Conservation (phyloP, 2,329 filamentous ascomycete genomes). For the Thermothelomyces thermophilus region DNA sequence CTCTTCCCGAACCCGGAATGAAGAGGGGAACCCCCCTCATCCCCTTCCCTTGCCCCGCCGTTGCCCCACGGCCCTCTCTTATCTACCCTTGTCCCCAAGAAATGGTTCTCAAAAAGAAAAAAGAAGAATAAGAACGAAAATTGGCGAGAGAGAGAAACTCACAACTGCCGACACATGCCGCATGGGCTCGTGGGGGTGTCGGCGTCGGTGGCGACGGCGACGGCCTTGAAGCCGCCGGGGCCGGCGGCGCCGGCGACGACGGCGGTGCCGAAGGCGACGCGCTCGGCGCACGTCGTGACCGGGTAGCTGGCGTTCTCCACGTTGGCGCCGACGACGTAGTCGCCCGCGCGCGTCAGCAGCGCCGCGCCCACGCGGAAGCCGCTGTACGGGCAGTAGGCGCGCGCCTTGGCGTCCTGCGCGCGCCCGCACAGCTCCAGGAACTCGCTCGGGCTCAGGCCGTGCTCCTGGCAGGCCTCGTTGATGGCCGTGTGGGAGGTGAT, state of each 20-base stretch:
- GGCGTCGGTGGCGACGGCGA: slow-evolving; percentile 82
- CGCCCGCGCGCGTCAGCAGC: slow-evolving; percentile 54
- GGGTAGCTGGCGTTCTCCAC: slow-evolving; percentile 92
- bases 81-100: too few relatives aligned
- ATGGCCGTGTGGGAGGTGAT: slow-evolving; percentile 23
- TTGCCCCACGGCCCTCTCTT: background rate
- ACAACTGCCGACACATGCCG: slow-evolving; percentile 95
- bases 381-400: slow-evolving; percentile 89
- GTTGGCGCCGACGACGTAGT: slow-evolving; percentile 68
- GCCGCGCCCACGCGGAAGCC: slow-evolving; percentile 85
- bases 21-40: too few relatives aligned
- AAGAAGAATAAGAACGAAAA: slow-evolving; percentile 20
- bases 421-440: slow-evolving; percentile 56
- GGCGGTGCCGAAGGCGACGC: slow-evolving; percentile 79
- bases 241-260: slow-evolving; percentile 54
- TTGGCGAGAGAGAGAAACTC: slow-evolving; percentile 30
- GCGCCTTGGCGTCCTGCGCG: slow-evolving; percentile 64
- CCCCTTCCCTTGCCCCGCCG: background rate
- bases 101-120: too few relatives aligned
- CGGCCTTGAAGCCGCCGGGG: slow-evolving; percentile 65
- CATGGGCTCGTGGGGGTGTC: slow-evolving; percentile 67
- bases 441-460: slow-evolving; percentile 54
- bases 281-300: slow-evolving; percentile 91
- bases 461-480: slow-evolving; percentile 30
- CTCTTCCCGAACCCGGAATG: too few relatives aligned